phyloP scores from a whole-genome alignment of 2,329 filamentous ascomycete species.

The Didymella sp. region DNA sequence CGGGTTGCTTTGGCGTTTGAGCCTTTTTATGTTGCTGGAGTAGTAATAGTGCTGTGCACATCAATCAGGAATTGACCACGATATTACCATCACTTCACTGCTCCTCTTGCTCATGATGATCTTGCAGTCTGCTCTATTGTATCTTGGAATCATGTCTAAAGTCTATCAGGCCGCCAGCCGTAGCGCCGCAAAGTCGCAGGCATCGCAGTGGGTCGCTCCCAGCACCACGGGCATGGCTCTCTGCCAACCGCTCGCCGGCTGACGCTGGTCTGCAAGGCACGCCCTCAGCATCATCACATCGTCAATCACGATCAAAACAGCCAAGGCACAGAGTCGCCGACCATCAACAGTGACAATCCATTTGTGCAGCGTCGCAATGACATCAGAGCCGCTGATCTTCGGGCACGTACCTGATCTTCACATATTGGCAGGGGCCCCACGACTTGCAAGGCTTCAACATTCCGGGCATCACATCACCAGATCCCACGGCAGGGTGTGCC shows the following conservation, averaged over 20 bases:
- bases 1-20: slow-evolving; percentile 16
- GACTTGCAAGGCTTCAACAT: not conserved
- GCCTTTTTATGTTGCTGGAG: slow-evolving; percentile 1
- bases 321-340: slow-evolving; percentile 7
- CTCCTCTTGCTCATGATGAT: not conserved
- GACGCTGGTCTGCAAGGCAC: slow-evolving; percentile 10
- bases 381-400: slow-evolving; percentile 10
- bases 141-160: not conserved
- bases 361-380: not conserved
- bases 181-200: not conserved
- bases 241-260: slow-evolving; percentile 1
- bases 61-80: slow-evolving; percentile 9
- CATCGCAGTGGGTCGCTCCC: slow-evolving; percentile 2
- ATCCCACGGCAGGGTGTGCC: slow-evolving; percentile 5
- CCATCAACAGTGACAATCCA: slow-evolving; percentile 1
- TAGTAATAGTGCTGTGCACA: slow-evolving; percentile 20
- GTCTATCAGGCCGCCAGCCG: not conserved
- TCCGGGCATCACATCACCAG: not conserved
- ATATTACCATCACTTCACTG: not conserved
- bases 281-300: not conserved
- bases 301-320: not conserved
- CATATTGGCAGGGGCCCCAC: slow-evolving; percentile 3
- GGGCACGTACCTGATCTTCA: slow-evolving; percentile 7
- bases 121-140: not conserved
- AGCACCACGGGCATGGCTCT: slow-evolving; percentile 8